Percentiles rank a stretch among this genome's conserved stretches.
These are phyloP conservation scores for Komagataella phaffii DNA, from an alignment of 805 yeast species.

Conservation along the genomic window DNA sequence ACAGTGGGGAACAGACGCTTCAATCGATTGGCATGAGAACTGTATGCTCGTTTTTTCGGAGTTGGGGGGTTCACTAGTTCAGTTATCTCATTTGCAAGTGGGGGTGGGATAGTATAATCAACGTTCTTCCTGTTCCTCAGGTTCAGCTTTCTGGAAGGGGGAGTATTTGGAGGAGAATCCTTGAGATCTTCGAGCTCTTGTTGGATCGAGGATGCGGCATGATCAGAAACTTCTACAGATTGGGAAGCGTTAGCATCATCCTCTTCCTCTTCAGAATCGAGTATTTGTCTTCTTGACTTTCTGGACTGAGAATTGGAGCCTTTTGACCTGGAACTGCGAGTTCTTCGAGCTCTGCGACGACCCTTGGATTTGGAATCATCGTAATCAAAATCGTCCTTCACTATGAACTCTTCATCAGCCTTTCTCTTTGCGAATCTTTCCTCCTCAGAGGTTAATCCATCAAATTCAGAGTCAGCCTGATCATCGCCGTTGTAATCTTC, in stretches of 20 bases:
- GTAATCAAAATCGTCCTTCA: constrained; percentile 1
- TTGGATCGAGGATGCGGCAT: constrained; percentile 25
- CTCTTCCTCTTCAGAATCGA: constrained; percentile 1
- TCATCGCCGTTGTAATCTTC: neutral
- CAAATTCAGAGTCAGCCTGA: neutral
- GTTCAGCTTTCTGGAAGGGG: constrained; percentile 29
- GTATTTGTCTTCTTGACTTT: neutral
- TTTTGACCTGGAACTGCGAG: neutral
- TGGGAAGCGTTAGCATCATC: constrained; percentile 6
- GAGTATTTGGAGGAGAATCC: constrained; percentile 43
- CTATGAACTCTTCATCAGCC: constrained; percentile 1
- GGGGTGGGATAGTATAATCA: constrained; percentile 78
- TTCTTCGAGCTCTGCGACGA: neutral
- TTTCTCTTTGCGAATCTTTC: neutral
- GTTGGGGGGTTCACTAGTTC: constrained; percentile 13
- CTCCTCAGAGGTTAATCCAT: neutral
- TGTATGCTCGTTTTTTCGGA: constrained; percentile 16
- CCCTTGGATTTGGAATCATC: neutral
- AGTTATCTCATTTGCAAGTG: constrained; percentile 31
- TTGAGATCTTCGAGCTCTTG: constrained; percentile 57
- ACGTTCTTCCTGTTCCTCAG: constrained; percentile 59
- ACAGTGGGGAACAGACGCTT: constrained; percentile 74
- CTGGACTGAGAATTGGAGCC: neutral
- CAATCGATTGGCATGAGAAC: constrained; percentile 29
- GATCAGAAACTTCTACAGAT: constrained; percentile 9